Conservation (phyloP, 352 stramenopile species). For the Phytophthora cryptogea region DNA sequence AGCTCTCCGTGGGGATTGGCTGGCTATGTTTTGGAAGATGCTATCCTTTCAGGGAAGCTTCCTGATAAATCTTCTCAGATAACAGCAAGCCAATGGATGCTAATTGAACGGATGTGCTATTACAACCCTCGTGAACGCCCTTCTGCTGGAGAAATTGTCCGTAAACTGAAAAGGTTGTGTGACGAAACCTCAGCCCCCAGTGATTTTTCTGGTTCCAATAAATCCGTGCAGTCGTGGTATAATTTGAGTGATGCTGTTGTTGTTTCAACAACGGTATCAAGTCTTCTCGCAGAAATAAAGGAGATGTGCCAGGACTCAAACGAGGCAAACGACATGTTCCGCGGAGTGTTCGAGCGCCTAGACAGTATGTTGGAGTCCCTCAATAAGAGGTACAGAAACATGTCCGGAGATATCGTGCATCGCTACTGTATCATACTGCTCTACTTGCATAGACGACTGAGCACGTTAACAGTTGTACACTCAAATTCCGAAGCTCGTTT, state of each 20-base stretch:
- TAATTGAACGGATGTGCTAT: constrained; percentile 9
- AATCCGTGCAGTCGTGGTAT: neutral
- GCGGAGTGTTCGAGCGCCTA: constrained; percentile 4
- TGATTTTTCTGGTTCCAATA: neutral
- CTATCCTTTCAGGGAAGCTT: constrained; percentile 3
- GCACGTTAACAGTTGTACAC: neutral
- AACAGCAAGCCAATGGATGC: neutral
- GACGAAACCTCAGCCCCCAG: neutral
- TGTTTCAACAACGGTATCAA: neutral
- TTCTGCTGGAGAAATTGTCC: constrained; percentile 6
- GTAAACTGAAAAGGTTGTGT: constrained; percentile 8
- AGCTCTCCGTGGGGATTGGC: neutral
- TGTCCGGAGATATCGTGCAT: neutral
- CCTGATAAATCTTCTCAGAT: neutral
- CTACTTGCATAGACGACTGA: neutral
- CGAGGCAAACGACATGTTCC: neutral
- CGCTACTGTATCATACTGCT: constrained; percentile 1
- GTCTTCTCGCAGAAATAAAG: neutral
- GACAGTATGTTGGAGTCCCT: constrained; percentile 3
- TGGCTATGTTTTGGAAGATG: neutral
- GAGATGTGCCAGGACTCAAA: constrained; percentile 1
- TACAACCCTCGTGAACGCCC: constrained; percentile 1
- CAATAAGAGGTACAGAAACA: neutral
- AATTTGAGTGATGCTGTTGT: neutral
- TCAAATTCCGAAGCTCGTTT: neutral